phyloP scores from a whole-genome alignment of 169 alveolate genomes.

The Babesia ovata region DNA sequence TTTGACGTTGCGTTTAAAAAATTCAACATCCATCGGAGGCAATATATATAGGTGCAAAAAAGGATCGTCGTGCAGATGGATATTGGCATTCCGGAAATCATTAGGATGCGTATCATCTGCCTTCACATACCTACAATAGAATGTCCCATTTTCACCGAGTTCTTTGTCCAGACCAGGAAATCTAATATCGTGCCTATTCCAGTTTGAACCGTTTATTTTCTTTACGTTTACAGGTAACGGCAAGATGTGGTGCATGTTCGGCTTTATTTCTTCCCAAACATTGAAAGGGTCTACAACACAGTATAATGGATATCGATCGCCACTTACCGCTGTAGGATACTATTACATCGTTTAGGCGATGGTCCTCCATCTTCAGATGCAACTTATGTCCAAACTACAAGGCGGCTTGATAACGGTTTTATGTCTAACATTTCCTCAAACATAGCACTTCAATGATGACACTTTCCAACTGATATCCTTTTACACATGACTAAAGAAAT shows the following conservation, averaged over 20 bases:
- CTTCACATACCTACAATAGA: constrained; percentile 35
- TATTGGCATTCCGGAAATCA: neutral
- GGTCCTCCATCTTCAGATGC: constrained; percentile 5
- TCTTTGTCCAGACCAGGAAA: neutral
- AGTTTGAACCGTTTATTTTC: constrained; percentile 6
- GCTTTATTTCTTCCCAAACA: constrained; percentile 18
- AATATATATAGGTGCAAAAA: constrained; percentile 21
- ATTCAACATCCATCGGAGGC: constrained; percentile 42
- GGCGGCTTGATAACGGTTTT: neutral
- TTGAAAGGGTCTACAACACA: constrained; percentile 25
- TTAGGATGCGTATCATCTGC: neutral
- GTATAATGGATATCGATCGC: neutral
- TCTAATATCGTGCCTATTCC: constrained; percentile 1
- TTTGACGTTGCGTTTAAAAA: constrained; percentile 5
- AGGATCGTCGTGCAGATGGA: neutral
- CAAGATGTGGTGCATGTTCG: constrained; percentile 1
- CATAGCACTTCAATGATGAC: no score
- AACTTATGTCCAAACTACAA: neutral
- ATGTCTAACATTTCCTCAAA: neutral
- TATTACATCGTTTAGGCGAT: neutral
- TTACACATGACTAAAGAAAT: no score
- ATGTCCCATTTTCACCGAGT: constrained; percentile 2
- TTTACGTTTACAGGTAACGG: constrained; percentile 17
- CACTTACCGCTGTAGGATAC: constrained; percentile 20
- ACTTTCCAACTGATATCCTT: no score